Conservation (phyloP, 139 green algal species). For the Picochlorum sp. region DNA sequence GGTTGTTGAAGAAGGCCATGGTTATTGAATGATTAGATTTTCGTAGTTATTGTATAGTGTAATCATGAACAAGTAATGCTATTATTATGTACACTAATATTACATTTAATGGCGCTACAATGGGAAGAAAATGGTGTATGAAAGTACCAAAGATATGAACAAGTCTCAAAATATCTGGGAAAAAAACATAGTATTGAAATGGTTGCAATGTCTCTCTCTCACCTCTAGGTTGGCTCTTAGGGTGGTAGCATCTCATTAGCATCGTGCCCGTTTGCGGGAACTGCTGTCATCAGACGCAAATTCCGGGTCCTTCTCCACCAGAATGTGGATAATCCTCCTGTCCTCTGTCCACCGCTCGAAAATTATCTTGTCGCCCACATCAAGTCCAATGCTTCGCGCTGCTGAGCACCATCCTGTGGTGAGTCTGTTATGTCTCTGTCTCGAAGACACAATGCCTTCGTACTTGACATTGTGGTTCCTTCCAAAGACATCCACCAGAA, state of each 20-base stretch:
- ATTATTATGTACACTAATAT: too few relatives aligned
- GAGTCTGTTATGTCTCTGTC: neutral
- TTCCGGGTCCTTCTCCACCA: neutral
- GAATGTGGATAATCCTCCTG: neutral
- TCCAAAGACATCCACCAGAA: neutral
- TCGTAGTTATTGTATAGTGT: neutral
- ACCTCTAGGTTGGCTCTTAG: too few relatives aligned
- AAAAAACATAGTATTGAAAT: too few relatives aligned
- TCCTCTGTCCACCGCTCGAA: slow-evolving; percentile 2
- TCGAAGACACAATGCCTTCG: neutral
- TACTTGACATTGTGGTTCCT: neutral
- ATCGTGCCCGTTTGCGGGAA: too few relatives aligned
- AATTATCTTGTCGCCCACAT: neutral
- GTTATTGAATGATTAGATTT: slow-evolving; percentile 26
- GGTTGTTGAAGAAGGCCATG: slow-evolving; percentile 75
- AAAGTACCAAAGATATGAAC: too few relatives aligned
- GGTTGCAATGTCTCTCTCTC: too few relatives aligned
- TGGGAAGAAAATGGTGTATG: too few relatives aligned
- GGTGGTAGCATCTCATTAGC: too few relatives aligned
- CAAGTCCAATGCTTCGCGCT: neutral
- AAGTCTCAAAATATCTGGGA: too few relatives aligned
- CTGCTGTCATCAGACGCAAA: neutral
- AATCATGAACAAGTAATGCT: neutral
- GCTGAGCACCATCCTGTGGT: neutral
- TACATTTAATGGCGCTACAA: too few relatives aligned